phyloP scores from a whole-genome alignment of 768 basidiomycete genomes.

The Termitomyces sp. region DNA sequence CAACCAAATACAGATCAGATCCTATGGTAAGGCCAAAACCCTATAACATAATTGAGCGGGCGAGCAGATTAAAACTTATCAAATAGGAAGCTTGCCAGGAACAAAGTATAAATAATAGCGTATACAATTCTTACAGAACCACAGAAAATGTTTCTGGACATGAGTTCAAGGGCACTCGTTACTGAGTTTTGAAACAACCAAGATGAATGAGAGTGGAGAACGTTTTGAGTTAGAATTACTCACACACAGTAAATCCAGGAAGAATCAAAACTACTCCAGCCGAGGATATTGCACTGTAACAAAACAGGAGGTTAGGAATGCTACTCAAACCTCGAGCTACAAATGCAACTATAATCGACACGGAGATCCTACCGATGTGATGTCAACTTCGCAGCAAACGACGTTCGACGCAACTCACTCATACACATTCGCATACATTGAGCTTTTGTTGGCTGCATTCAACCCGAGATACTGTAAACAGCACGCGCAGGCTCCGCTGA shows the following conservation, averaged over 20 bases:
- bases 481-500: slow-evolving; percentile 64
- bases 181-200: slow-evolving; percentile 33
- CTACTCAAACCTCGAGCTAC: slow-evolving; percentile 73
- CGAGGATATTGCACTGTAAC: slow-evolving; percentile 86
- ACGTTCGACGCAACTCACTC: slow-evolving; percentile 52
- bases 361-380: slow-evolving; percentile 56
- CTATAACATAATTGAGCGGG: slow-evolving; percentile 25
- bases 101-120: slow-evolving; percentile 81
- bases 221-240: slow-evolving; percentile 22
- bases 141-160: slow-evolving; percentile 75
- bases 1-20: slow-evolving; percentile 71
- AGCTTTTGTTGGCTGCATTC: slow-evolving; percentile 77
- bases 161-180: slow-evolving; percentile 73
- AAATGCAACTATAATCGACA: slow-evolving; percentile 81
- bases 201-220: background rate
- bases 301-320: slow-evolving; percentile 70
- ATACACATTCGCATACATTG: slow-evolving; percentile 93
- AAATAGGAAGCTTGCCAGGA: slow-evolving; percentile 43
- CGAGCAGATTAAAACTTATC: background rate
- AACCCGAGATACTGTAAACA: slow-evolving; percentile 76
- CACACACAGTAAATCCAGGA: slow-evolving; percentile 80
- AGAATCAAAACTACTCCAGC: slow-evolving; percentile 89
- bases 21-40: slow-evolving; percentile 84
- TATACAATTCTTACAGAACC: slow-evolving; percentile 82
- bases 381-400: background rate